Evolutionary conservation across 805 yeast genomes (phyloP).

Genomic region (Maudiozyma saulgeensis): DNA sequence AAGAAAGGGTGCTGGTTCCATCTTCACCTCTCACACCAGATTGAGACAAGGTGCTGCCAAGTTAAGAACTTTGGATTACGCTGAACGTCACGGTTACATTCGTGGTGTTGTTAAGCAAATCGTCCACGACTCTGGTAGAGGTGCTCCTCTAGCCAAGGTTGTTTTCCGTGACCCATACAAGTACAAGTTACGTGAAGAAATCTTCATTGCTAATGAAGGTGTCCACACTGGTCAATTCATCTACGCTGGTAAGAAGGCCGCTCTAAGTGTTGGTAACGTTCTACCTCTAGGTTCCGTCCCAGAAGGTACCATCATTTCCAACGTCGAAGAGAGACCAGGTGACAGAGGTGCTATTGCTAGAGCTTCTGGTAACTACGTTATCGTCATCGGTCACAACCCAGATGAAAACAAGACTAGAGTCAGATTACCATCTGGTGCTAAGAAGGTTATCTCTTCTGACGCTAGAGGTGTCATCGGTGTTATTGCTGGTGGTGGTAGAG

Average conservation of each 20-base stretch:
- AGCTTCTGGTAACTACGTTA: constrained; percentile 99
- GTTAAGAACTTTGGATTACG: constrained; percentile 97
- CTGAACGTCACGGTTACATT: constrained; percentile 99
- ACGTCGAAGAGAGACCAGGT: constrained; percentile 98
- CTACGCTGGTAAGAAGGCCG: constrained; percentile 98
- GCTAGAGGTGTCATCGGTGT: constrained; percentile 99
- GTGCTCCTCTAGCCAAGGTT: constrained; percentile 99
- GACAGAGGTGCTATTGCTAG: constrained; percentile 99
- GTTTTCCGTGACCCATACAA: constrained; percentile 99
- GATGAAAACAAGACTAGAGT: constrained; percentile 99
- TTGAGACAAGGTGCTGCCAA: constrained; percentile 99
- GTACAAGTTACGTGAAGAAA: constrained; percentile 96
- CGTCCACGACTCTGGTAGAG: constrained; percentile 99
- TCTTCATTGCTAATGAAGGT: constrained; percentile 99
- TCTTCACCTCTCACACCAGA: constrained; percentile 99
- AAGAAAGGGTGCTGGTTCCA: constrained; percentile 99
- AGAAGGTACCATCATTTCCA: constrained; percentile 98
- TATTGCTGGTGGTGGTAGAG: constrained; percentile 99
- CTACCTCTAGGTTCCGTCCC: constrained; percentile 95
- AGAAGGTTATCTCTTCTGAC: constrained; percentile 88
- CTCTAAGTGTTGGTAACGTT: constrained; percentile 93
- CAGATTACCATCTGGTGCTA: constrained; percentile 98
- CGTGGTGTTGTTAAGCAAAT: constrained; percentile 98
- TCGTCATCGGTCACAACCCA: constrained; percentile 98
- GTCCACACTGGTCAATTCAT: constrained; percentile 98